A percentile compares a stretch with the other conserved stretches of the same genome.
phyloP scores from a whole-genome alignment of 208 protist genomes.

The Acanthamoeba royreba region DNA sequence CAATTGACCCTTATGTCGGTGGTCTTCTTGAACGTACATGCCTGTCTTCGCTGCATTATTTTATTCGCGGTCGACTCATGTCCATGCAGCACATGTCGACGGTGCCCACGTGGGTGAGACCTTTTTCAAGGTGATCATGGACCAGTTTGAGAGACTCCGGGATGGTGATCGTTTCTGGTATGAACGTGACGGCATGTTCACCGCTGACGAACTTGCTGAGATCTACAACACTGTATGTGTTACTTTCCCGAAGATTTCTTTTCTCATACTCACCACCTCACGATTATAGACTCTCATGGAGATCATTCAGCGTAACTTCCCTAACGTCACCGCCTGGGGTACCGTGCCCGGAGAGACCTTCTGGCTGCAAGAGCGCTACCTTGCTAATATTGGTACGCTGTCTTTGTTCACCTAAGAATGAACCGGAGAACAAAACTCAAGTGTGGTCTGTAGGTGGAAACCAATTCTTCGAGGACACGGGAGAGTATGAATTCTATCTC shows the following conservation, averaged over 20 bases:
- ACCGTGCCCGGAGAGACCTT: background rate
- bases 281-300: background rate
- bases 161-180: slow-evolving; percentile 54
- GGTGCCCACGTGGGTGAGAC: slow-evolving; percentile 20
- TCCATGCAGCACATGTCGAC: background rate
- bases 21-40: background rate
- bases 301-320: background rate
- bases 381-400: background rate
- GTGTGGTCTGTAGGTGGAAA: background rate
- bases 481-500: background rate
- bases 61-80: too few species aligned
- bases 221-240: slow-evolving; percentile 21
- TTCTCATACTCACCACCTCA: background rate
- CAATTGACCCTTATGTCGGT: slow-evolving; percentile 42
- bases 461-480: background rate
- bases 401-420: too few species aligned
- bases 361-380: background rate
- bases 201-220: background rate
- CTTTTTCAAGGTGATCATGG: background rate
- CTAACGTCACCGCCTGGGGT: background rate
- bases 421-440: too few species aligned
- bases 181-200: slow-evolving; percentile 27
- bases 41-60: background rate
- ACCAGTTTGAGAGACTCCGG: slow-evolving; percentile 48
- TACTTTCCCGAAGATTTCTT: background rate